Percentiles rank a stretch among this genome's conserved stretches.
Conservation (phyloP, 2,329 filamentous ascomycete genomes). For the Coniochaeta sp. region DNA sequence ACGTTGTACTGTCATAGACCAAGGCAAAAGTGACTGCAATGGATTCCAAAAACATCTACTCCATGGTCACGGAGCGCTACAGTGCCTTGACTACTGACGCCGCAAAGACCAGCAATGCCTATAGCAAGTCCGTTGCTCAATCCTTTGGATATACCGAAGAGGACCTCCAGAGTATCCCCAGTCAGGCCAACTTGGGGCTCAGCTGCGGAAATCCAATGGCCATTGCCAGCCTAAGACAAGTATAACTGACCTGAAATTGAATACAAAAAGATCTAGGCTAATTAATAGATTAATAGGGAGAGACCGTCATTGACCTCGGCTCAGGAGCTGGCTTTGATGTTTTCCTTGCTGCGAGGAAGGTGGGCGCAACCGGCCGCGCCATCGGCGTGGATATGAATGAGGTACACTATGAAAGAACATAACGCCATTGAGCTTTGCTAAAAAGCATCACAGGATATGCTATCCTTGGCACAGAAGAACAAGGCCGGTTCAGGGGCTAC, state of each 20-base stretch:
- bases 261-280: neutral
- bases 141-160: conserved; percentile 45
- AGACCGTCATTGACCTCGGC: conserved; percentile 50
- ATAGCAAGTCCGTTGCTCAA: conserved; percentile 34
- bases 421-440: neutral
- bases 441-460: conserved; percentile 39
- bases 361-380: conserved; percentile 38
- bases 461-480: conserved; percentile 39
- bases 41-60: conserved; percentile 24
- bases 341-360: conserved; percentile 43
- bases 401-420: conserved; percentile 19
- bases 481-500: conserved; percentile 23
- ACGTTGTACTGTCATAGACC: neutral
- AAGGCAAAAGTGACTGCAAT: conserved; percentile 12
- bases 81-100: conserved; percentile 20
- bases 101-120: conserved; percentile 14
- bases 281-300: conserved; percentile 30
- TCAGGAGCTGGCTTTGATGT: conserved; percentile 52
- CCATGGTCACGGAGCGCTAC: conserved; percentile 26
- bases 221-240: conserved; percentile 36
- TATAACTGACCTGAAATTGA: conserved; percentile 14
- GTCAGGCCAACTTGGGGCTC: conserved; percentile 42
- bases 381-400: conserved; percentile 56
- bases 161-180: conserved; percentile 37
- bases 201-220: conserved; percentile 48